A percentile compares a stretch with the other conserved stretches of the same genome.
Evolutionary conservation across 2,329 filamentous ascomycete species (phyloP).

Genomic region (Ophiocordyceps camponoti-leonardi): DNA sequence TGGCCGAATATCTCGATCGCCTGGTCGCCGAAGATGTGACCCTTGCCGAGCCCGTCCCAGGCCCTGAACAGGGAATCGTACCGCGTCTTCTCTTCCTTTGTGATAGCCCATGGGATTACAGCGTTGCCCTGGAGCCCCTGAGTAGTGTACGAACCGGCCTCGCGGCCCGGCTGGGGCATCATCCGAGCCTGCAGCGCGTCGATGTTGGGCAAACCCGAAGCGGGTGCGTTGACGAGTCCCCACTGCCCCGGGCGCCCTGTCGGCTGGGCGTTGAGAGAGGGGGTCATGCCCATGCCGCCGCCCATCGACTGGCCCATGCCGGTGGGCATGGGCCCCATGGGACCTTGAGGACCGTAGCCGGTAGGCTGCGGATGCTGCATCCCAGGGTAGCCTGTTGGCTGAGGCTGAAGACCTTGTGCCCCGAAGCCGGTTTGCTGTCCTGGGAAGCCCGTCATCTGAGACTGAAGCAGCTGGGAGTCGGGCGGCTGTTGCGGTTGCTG

Average conservation of each 20-base stretch:
- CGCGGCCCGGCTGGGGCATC: conserved; percentile 92
- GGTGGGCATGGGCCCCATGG: conserved; percentile 68
- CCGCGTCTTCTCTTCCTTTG: conserved; percentile 93
- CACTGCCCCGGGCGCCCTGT: conserved; percentile 88
- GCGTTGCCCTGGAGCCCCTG: conserved; percentile 82
- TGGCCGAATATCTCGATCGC: conserved; percentile 96
- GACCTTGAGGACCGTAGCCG: conserved; percentile 53
- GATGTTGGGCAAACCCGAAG: conserved; percentile 81
- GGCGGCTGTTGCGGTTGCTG: conserved; percentile 60
- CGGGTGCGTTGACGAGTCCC: conserved; percentile 92
- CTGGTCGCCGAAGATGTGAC: conserved; percentile 78
- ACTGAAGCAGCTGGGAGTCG: conserved; percentile 45
- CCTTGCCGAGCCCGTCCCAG: conserved; percentile 90
- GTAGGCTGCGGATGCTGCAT: conserved; percentile 54
- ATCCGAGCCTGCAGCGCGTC: conserved; percentile 82
- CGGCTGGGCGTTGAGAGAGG: conserved; percentile 74
- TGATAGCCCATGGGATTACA: conserved; percentile 94
- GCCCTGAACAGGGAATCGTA: conserved; percentile 91
- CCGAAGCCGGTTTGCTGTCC: conserved; percentile 39
- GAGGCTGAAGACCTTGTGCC: conserved; percentile 41
- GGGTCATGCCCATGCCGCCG: conserved; percentile 34
- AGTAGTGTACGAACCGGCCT: conserved; percentile 67
- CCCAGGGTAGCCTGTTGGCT: conserved; percentile 53
- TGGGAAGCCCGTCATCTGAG: conserved; percentile 54
- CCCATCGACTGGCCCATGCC: conserved; percentile 28